Conservation (phyloP, 768 basidiomycete species). For the Leccinum disarticulatum region DNA sequence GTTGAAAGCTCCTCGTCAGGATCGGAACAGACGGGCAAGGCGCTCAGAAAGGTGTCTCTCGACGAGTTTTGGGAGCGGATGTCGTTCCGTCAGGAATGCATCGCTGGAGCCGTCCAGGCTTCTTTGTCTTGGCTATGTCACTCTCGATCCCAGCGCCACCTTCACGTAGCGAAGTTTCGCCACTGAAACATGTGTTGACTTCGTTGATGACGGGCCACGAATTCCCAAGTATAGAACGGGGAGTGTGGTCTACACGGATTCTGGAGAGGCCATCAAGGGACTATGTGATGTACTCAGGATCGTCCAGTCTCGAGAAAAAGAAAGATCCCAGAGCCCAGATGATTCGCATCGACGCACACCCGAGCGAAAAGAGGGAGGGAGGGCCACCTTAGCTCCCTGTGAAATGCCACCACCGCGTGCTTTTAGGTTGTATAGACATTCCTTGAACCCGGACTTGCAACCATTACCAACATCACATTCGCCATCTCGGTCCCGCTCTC, state of each 20-base stretch:
- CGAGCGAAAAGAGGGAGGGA: constrained; percentile 33
- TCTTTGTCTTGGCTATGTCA: constrained; percentile 71
- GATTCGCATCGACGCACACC: constrained; percentile 41
- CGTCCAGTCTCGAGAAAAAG: constrained; percentile 16
- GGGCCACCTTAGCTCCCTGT: constrained; percentile 43
- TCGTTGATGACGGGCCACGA: constrained; percentile 74
- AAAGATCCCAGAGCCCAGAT: constrained; percentile 13
- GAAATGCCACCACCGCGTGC: constrained; percentile 49
- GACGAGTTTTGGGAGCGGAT: constrained; percentile 98
- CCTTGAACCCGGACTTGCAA: no score
- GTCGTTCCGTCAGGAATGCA: constrained; percentile 94
- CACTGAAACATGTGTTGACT: constrained; percentile 64
- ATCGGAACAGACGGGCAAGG: constrained; percentile 46
- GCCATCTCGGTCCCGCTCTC: no score
- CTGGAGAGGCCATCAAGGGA: constrained; percentile 67
- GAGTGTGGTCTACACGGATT: constrained; percentile 67
- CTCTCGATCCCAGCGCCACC: constrained; percentile 20
- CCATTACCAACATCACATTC: no score
- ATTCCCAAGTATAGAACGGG: constrained; percentile 66
- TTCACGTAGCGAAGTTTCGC: constrained; percentile 32
- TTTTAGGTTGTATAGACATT: no score
- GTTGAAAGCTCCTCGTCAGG: constrained; percentile 21
- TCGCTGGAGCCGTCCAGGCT: constrained; percentile 85
- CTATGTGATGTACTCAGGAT: constrained; percentile 63
- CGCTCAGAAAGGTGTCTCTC: constrained; percentile 55